Evolutionary conservation across 176 grass and related monocot species (phyloP), one percentile per base, ranked within the genome.

Genomic region (Bromus sterilis): DNA sequence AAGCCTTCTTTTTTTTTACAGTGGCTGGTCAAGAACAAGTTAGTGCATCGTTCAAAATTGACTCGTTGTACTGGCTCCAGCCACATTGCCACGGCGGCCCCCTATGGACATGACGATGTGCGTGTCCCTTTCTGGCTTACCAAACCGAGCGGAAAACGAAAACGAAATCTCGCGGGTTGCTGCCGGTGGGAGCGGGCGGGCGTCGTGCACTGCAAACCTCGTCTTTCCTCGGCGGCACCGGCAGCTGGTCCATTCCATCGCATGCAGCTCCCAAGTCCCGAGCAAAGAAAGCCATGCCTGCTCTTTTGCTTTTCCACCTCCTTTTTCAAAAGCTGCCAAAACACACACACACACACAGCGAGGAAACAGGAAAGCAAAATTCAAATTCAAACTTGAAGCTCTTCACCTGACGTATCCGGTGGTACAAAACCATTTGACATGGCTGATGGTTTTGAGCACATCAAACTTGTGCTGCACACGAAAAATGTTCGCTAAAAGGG

Each of bases 231-330:
- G 46, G 18, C 26, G 10, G 29, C n/a, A n/a, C n/a, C n/a, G 16
- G 30, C 7, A 66, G 20, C 24, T 21, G 84, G 33, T 34, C 24
- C 66, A 31, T 39, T 34, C 24, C 66, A 31, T 39, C 31, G 10
- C 7, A 46, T 24, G 10, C 7, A 73, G 33, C 43, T 78, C 64
- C 37, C 37, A 31, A 57, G 11, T 57, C 35, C 74, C 65, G 44
- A 78, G 30, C 65, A 78, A 78, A 70, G 75, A 78, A 78, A 70
- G 75, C n/a, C 21, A 34, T 26, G 58, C 31, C 32, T 5, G 11
- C 3, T 7, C 40, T 21, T 70, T 46, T 31, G 12, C 34, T 33
- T 70, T 60, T 21, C 1, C 37, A 11, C 4, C 72, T n/a, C n/a
- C n/a, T n/a, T n/a, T n/a, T n/a, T n/a, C n/a, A n/a, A n/a, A n/a